These are phyloP conservation scores for Micractinium sp. DNA, from an alignment of 139 green algal genomes.

Conservation along the genomic window DNA sequence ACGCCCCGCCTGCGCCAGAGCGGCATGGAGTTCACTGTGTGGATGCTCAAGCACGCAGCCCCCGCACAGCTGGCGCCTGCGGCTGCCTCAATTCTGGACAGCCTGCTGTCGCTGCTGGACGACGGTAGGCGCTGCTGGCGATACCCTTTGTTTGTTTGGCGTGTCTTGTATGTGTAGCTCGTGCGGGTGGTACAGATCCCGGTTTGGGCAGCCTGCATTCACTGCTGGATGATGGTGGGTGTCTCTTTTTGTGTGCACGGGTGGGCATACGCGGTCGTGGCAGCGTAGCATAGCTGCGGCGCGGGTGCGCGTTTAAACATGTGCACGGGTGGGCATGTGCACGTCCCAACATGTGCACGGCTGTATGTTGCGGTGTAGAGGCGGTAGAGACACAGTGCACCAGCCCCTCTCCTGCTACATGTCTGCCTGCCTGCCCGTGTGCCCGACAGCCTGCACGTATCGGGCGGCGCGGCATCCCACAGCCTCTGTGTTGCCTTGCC, in stretches of 20 bases:
- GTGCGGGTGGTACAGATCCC: no score
- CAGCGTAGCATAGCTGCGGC: no score
- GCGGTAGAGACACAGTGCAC: no score
- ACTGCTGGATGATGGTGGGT: slow-evolving; percentile 55
- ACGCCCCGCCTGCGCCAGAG: slow-evolving; percentile 63
- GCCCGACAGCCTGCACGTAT: background rate
- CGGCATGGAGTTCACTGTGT: slow-evolving; percentile 92
- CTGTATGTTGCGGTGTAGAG: no score
- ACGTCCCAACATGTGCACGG: no score
- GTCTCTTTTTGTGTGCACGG: background rate
- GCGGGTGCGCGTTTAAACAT: no score
- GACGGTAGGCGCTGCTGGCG: slow-evolving; percentile 12
- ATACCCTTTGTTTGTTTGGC: no score
- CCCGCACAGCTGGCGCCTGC: slow-evolving; percentile 68
- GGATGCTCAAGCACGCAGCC: slow-evolving; percentile 80
- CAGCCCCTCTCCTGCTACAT: no score
- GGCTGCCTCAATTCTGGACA: slow-evolving; percentile 57
- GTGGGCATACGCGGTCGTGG: background rate
- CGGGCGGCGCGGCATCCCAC: background rate
- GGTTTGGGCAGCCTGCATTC: slow-evolving; percentile 59
- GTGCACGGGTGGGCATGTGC: no score
- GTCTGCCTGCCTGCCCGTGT: no score
- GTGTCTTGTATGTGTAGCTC: no score
- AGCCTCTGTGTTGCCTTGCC: background rate
- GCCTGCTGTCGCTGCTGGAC: slow-evolving; percentile 64